Evolutionary conservation across 116 monocot genomes (phyloP), one percentile per base, ranked within the genome.

Genomic region (Cymodocea nodosa): DNA sequence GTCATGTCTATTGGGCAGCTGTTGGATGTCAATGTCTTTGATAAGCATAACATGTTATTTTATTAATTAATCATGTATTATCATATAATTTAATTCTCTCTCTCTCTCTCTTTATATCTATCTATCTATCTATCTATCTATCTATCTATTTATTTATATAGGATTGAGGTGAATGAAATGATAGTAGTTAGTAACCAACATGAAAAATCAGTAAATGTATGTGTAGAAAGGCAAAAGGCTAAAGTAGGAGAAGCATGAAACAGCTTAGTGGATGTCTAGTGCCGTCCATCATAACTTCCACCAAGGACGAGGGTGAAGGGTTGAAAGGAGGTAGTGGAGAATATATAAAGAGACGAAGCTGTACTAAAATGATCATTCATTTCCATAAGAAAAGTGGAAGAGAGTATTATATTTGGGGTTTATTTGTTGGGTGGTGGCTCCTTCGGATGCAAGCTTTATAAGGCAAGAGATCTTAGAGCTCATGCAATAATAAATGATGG

Each of bases 251-350:
- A 30, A 22, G 12, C 25, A 30, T 59, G 22, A 24, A 30, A 3
- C 4, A 59, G 59, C 25, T 30, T 30, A 59, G 59, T 59, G 59
- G 59, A 30, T 59, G 59, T 59, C 25, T 30, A 59, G 59, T 59
- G 59, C 59, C 22, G 4, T 44, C 44, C 11, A 44, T 44, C 8
- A 44, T 39, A 4, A 4, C 9, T 44, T 44, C 7, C 11, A 12
- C 7, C 44, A 44, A 44, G 44, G 8, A 39, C 39, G 9, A 39
- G 9, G 39, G 39, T 6, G 9, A 39, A 39, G 39, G 39, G 4
- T 39, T 39, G 8, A 44, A 44, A 44, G 8, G 44, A 44, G 35
- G 48, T 66, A 22, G 66, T 66, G 66, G 66, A 66, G 66, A 66
- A 66, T 66, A 30, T 30, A 30, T 30, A 66, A 66, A 66, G 66